Base-by-base conservation (phyloP, 495 filamentous ascomycete genomes). In the Podospora anserina region DNA sequence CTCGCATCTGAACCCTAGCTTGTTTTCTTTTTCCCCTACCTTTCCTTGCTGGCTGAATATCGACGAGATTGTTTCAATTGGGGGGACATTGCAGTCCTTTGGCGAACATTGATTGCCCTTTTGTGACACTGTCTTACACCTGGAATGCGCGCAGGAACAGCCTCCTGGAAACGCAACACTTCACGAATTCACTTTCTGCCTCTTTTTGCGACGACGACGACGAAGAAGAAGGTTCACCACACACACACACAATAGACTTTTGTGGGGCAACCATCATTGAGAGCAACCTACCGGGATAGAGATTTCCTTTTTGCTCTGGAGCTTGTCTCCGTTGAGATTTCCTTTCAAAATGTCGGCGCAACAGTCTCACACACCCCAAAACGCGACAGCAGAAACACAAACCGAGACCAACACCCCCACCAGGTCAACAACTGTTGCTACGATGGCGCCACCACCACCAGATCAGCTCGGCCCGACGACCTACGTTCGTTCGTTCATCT, bases 401-500 rank as follows among this genome's bases (percentile, higher is more conserved):
- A 53, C 32, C 32, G 28, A 13, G 39, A 9, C 11, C 63, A 23
- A 60, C 57, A 30, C 23, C 23, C 23, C 23, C 23, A 23, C 28
- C 61, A 30, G 7, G n/a, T 20, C 2, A 19, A n/a, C 32, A 59
- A 57, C 0, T 67, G 5, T 32, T 13, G 13, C 70, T 13, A 49
- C 70, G 27, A 4, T 57, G 20, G 61, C 67, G 7, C 63, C 69
- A 9, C 69, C 72, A 1, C 68, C 70, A 0, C 18, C 72, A 34
- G 66, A 68, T 20, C 62, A 71, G n/a, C 65, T 73, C 44, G 55
- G 27, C 20, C 23, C 68, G 15, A 18, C 54, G 55, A 20, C 71
- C 44, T 68, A 82, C 19, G 69, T 89, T 54, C 79, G 78, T 5
- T 75, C 82, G n/a, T 77, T 83, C 30, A 64, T 93, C 54, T 86